phyloP scores from a whole-genome alignment of 805 yeast genomes.

The Starmerella sirachaensis region DNA sequence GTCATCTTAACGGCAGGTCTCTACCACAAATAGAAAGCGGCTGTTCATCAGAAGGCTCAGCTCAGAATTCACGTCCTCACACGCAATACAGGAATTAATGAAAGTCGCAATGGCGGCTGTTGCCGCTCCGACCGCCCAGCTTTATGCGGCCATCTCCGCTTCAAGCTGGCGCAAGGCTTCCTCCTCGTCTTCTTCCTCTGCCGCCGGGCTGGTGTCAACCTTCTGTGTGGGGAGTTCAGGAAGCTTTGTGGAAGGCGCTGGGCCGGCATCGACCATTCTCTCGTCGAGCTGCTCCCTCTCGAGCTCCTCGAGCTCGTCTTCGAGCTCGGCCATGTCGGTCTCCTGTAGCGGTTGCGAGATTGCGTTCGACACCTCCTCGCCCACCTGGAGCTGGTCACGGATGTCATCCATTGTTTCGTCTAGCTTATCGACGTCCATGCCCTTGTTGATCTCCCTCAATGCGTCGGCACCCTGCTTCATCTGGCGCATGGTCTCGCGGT shows the following conservation, averaged over 20 bases:
- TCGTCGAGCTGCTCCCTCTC: conserved; percentile 70
- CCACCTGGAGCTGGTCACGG: conserved; percentile 88
- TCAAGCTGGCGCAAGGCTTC: conserved; percentile 35
- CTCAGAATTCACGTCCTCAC: too few species aligned
- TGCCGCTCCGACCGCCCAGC: neutral
- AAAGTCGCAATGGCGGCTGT: neutral
- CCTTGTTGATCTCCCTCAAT: conserved; percentile 91
- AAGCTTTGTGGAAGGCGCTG: conserved; percentile 28
- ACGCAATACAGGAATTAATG: neutral
- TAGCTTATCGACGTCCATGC: conserved; percentile 88
- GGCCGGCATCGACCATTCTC: conserved; percentile 39
- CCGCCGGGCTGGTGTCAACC: conserved; percentile 13
- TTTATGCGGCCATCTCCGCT: conserved; percentile 34
- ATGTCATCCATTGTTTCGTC: conserved; percentile 97
- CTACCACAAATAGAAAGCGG: too few species aligned
- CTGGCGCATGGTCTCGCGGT: conserved; percentile 95
- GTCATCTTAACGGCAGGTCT: too few species aligned
- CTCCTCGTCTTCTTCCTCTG: conserved; percentile 32
- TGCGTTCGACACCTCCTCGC: conserved; percentile 93
- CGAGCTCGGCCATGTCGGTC: conserved; percentile 74
- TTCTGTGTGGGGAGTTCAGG: conserved; percentile 26
- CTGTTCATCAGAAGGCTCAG: too few species aligned
- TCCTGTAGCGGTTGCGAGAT: conserved; percentile 90
- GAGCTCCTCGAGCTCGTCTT: conserved; percentile 80
- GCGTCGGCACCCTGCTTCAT: conserved; percentile 97